Conservation (phyloP, 352 stramenopile genomes). For the Thalassiosira mediterranea region DNA sequence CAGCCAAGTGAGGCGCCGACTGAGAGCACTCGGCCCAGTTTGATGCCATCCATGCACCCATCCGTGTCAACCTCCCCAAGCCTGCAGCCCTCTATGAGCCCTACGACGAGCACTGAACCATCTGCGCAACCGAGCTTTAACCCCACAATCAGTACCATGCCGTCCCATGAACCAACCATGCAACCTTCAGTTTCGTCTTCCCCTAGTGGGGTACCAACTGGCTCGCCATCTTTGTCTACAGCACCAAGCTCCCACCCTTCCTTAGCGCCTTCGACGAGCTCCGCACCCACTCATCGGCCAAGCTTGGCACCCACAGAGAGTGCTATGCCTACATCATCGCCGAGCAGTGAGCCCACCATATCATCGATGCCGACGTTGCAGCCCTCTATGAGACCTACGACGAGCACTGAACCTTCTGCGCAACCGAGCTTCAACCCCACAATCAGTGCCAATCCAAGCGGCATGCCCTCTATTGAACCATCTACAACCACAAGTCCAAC, state of each 20-base stretch:
- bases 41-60: not conserved
- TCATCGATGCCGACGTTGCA: too few relatives aligned
- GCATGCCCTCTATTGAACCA: not conserved
- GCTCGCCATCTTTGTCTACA: too few relatives aligned
- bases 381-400: too few relatives aligned
- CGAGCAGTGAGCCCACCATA: too few relatives aligned
- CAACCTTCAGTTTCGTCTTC: slow-evolving; percentile 2
- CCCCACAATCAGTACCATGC: too few relatives aligned
- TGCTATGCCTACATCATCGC: not conserved
- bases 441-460: not conserved
- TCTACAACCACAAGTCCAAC: slow-evolving; percentile 8
- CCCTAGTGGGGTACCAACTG: too few relatives aligned
- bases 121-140: too few relatives aligned
- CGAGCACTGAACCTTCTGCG: too few relatives aligned
- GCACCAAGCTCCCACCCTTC: too few relatives aligned
- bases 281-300: too few relatives aligned
- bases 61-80: not conserved
- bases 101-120: too few relatives aligned
- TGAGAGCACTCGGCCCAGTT: not conserved
- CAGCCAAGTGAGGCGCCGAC: not conserved
- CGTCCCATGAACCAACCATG: not conserved
- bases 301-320: not conserved
- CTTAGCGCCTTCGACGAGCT: not conserved
- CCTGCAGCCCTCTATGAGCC: not conserved
- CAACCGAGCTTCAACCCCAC: not conserved